These are phyloP conservation scores for Trifolium subterraneum DNA, from an alignment of 306 rosid genomes.

Conservation along the genomic window DNA sequence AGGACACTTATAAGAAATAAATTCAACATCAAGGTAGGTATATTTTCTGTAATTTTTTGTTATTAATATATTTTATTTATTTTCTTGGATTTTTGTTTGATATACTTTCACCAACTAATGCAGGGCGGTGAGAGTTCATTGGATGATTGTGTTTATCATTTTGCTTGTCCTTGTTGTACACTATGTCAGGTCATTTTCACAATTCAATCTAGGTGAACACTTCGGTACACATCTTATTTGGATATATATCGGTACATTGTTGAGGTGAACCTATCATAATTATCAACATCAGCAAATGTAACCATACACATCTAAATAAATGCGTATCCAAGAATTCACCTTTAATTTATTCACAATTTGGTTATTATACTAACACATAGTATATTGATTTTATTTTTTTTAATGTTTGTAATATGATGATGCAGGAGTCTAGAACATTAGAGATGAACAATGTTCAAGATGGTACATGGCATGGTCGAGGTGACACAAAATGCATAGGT, in stretches of 20 bases:
- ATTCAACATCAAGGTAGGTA: constrained; percentile 79
- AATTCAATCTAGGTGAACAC: no score
- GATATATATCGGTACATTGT: no score
- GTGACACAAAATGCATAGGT: constrained; percentile 75
- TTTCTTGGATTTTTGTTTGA: neutral
- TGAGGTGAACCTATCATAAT: no score
- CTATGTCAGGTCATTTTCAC: constrained; percentile 41
- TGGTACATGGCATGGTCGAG: constrained; percentile 94
- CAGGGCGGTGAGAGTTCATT: constrained; percentile 49
- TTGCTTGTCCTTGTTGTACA: constrained; percentile 53
- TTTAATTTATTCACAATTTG: constrained; percentile 21
- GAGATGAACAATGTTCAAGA: constrained; percentile 91
- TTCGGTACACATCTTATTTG: no score
- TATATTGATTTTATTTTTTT: neutral
- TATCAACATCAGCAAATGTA: no score
- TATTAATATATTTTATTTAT: neutral
- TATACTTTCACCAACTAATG: neutral
- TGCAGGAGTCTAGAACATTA: constrained; percentile 85
- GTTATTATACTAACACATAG: neutral
- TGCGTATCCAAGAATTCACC: no score
- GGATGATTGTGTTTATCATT: constrained; percentile 51
- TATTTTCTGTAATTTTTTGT: neutral
- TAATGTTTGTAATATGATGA: constrained; percentile 12
- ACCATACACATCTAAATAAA: no score
- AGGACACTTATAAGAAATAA: constrained; percentile 69